phyloP scores from a whole-genome alignment of 805 yeast genomes.

The Lachancea fermentati region DNA sequence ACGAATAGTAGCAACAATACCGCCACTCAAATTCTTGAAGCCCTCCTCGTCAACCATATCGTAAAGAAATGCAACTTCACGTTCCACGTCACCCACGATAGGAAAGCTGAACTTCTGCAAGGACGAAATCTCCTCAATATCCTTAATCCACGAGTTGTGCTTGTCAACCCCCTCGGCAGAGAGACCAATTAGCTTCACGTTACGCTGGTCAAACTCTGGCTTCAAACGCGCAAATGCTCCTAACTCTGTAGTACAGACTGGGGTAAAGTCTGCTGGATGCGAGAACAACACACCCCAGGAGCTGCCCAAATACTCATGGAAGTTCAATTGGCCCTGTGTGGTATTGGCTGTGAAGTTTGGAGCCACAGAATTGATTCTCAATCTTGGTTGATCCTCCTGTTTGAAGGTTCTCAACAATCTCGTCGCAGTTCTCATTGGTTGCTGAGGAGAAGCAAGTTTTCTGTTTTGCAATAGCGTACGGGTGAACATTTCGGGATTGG shows the following conservation, averaged over 20 bases:
- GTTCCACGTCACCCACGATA: constrained; percentile 80
- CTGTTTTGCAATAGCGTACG: constrained; percentile 28
- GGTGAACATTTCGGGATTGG: constrained; percentile 25
- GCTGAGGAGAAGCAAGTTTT: constrained; percentile 19
- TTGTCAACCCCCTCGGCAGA: constrained; percentile 78
- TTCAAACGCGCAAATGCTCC: constrained; percentile 89
- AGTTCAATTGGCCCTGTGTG: constrained; percentile 75
- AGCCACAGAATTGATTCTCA: constrained; percentile 75
- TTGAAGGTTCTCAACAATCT: constrained; percentile 43
- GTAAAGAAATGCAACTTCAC: constrained; percentile 77
- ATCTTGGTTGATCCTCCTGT: constrained; percentile 51
- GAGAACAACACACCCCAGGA: constrained; percentile 87
- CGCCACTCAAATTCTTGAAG: constrained; percentile 64
- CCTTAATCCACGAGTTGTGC: constrained; percentile 84
- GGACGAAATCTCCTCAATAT: constrained; percentile 74
- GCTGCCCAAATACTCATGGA: constrained; percentile 82
- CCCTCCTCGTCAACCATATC: constrained; percentile 89
- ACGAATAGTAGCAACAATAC: constrained; percentile 82
- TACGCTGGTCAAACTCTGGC: constrained; percentile 81
- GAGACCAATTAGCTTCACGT: constrained; percentile 82
- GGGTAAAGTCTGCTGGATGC: constrained; percentile 96
- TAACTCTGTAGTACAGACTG: constrained; percentile 93
- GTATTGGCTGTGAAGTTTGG: constrained; percentile 85
- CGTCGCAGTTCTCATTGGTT: constrained; percentile 19
- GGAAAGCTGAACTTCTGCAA: constrained; percentile 80